Conservation (phyloP, 306 rosid genomes). For the Fragaria vesca region DNA sequence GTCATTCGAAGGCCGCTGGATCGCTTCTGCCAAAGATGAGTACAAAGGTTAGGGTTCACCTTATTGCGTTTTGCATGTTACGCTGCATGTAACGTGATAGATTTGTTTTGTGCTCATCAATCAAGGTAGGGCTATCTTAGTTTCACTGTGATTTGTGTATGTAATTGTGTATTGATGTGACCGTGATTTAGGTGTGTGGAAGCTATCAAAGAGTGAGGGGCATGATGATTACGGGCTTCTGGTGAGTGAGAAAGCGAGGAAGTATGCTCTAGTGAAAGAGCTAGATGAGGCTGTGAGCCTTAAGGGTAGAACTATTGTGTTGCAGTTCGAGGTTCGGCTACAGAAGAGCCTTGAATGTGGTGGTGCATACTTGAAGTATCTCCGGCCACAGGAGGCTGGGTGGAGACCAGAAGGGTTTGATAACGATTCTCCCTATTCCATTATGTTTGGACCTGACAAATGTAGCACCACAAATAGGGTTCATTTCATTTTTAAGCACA, state of each 20-base stretch:
- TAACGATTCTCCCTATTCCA: constrained; percentile 70
- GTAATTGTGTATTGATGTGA: neutral
- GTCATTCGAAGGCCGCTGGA: constrained; percentile 55
- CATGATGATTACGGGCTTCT: constrained; percentile 90
- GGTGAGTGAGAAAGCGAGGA: constrained; percentile 81
- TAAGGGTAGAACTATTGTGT: constrained; percentile 65
- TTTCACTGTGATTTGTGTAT: neutral
- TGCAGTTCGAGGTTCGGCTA: constrained; percentile 83
- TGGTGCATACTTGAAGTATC: constrained; percentile 92
- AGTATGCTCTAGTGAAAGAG: constrained; percentile 80
- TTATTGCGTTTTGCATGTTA: neutral
- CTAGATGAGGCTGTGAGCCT: constrained; percentile 58
- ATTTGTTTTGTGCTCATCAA: neutral
- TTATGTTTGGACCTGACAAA: constrained; percentile 95
- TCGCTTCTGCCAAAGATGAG: constrained; percentile 49
- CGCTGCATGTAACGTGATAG: too few species aligned
- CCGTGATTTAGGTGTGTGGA: constrained; percentile 73
- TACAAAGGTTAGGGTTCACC: constrained; percentile 36
- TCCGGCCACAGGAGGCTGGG: constrained; percentile 78
- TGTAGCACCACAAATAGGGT: constrained; percentile 95
- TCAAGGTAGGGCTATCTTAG: neutral
- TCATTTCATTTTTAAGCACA: constrained; percentile 88
- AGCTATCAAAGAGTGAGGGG: constrained; percentile 85
- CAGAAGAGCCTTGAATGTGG: constrained; percentile 97
- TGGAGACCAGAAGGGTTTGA: constrained; percentile 77